Evolutionary conservation across 495 filamentous ascomycete genomes (phyloP), one percentile per base, ranked within the genome.

Genomic region (Hypoxylon rickii): DNA sequence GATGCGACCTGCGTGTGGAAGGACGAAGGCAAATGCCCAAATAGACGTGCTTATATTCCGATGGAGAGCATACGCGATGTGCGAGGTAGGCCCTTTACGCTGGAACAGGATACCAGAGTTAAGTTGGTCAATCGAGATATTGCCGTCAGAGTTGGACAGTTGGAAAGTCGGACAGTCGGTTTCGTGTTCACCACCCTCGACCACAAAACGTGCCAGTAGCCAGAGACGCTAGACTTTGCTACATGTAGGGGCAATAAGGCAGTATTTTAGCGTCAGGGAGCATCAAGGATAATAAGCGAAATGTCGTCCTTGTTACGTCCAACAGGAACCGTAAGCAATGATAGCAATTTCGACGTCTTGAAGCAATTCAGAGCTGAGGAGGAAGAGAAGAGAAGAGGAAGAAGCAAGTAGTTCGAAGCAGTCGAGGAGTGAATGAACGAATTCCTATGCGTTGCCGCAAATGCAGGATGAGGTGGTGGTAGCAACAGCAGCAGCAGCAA

Each of bases 391-490:
- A 45, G 36, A 19, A 16, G 36, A 36, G 17, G 20, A 15, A 47
- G 26, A 29, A 4, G 24, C 4, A 29, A 29, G 4, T 10, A 4
- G 24, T 4, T 29, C 24, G 4, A 29, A 4, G 24, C 10, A 29
- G 24, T 37, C 17, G 31, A 38, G 12, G 33, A 51, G n/a, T 10
- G 55, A n/a, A 10, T 58, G 49, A 54, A 60, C 38, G 49, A 60
- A 53, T 17, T 54, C 56, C 51, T 55, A 44, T 29, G 10, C 51
- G 41, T 55, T 55, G 58, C 51, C 40, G 51, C 45, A 51, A 33
- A 56, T 62, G 58, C 52, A 62, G 47, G 52, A 62, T 52, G 52
- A 56, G 47, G 42, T 56, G 58, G 52, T 62, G 44, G n/a, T n/a
- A n/a, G n/a, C n/a, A n/a, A n/a, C n/a, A n/a, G n/a, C n/a, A n/a